Base-by-base conservation (phyloP, 1,139 yeast species). In the Pichia sp. region DNA sequence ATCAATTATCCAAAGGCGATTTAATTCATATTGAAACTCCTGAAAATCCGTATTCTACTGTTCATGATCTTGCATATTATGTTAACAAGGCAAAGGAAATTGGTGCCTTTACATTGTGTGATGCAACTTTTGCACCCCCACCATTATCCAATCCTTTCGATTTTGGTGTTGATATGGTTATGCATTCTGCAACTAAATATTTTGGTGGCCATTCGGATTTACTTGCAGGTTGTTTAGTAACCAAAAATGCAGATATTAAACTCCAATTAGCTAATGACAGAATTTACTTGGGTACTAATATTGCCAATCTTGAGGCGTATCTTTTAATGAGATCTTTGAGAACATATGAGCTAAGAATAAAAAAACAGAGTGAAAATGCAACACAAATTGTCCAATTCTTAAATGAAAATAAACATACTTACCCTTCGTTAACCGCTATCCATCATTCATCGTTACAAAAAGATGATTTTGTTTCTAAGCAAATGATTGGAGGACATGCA, bases 161-260 rank as follows among this genome's bases (percentile, higher is more conserved):
- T 38, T 82, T 75, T 57, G 96, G 92, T 40, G 95, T 84, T 30
- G 96, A 89, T 64, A 66, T 86, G 59, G 79, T 89, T 16, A 70
- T 90, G 79, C 96, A 89, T 66, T 86, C 96, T 1, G 96, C 90
- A 1, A 87, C 96, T 3, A 89, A 89, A 64, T 90, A 81, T 66
- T 82, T 88, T 62, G 96, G 95, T 35, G 97, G 97, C 22, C 96
- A 89, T 65, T 85, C 95, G n/a, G 97, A 90, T 64, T 68, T 88
- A 46, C 71, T 90, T 42, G 90, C 95, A 4, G 97, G 97, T 22
- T 73, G 84, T 12, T 68, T 89, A 35, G 79, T 81, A 13, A 81
- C 85, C 13, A 80, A 82, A 62, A 78, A 79, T 52, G 58, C 61
- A 9, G 68, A 69, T 1, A 70, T 72, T 8, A 73, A 75, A 51